Evolutionary conservation across 208 protist genomes (phyloP), one percentile per base, ranked within the genome.

Genomic region (Crithidia expoeki): DNA sequence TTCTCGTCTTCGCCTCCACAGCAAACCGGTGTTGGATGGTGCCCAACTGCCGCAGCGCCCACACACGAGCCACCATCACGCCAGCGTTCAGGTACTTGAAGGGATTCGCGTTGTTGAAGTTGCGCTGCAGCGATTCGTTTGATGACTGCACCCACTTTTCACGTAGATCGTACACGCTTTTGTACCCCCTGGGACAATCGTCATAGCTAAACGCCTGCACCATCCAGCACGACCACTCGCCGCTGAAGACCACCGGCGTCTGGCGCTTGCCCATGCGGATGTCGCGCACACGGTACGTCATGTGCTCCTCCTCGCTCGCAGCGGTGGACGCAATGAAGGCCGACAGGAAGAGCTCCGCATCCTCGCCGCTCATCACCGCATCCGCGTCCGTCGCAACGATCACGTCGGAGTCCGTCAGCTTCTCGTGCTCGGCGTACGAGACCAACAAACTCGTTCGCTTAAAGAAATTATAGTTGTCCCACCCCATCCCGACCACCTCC

Each of bases 321-420:
- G 51, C 51, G 6, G 51, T 57, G 10, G 51, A 57, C 14, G 51
- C 51, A 10, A 57, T 11, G 51, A 57, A 57, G 28, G 51, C 51
- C 3, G 25, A 10, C 4, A 57, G 32, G 51, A 36, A 30, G 28
- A 5, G 4, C 30, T 57, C 51, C 28, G 28, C 51, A 17, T 57
- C 51, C 51, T 57, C 51, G 28, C 51, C 51, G 19, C 51, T 57
- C 25, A 57, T 38, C 30, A 36, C 51, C 51, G 51, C 51, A n/a
- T 57, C 51, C 28, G 30, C 51, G 25, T 57, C 51, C 51, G 25
- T 57, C 12, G 30, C 11, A 4, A 57, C 21, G 9, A 57, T 36
- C 14, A 57, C 51, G 19, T 57, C 51, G 25, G 51, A 10, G n/a
- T 57, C 51, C 30, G 51, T 36, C 21, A 57, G 21, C 30, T 32